These are phyloP conservation scores for Cyberlindnera euphorbiiphila DNA, from an alignment of 805 yeast species.

Conservation along the genomic window DNA sequence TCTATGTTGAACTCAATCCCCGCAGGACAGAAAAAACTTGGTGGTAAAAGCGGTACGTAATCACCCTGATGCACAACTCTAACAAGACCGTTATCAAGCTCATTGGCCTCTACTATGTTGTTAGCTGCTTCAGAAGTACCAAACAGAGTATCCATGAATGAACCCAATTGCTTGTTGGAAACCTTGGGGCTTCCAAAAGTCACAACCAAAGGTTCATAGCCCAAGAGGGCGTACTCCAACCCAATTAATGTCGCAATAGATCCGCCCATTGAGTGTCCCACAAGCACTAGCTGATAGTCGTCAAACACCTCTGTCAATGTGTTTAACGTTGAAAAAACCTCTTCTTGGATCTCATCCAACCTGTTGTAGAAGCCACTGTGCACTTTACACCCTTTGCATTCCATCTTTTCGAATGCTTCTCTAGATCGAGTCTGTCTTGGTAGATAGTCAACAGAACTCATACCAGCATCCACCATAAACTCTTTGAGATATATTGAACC, in stretches of 20 bases:
- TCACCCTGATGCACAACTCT: conserved; percentile 58
- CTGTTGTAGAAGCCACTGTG: conserved; percentile 62
- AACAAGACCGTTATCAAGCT: conserved; percentile 37
- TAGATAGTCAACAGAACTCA: conserved; percentile 25
- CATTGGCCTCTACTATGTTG: conserved; percentile 16
- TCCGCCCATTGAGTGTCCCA: conserved; percentile 79
- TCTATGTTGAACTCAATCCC: conserved; percentile 33
- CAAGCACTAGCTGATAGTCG: conserved; percentile 45
- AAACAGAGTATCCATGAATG: conserved; percentile 51
- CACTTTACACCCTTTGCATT: conserved; percentile 50
- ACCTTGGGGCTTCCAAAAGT: conserved; percentile 69
- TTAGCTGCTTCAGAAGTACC: conserved; percentile 35
- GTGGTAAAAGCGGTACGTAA: conserved; percentile 58
- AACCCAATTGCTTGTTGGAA: conserved; percentile 48
- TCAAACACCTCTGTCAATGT: conserved; percentile 38
- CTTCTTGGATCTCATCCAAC: conserved; percentile 25
- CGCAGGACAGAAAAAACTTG: conserved; percentile 35
- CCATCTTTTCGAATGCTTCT: conserved; percentile 2
- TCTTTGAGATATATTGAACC: conserved; percentile 56
- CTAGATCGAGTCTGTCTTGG: conserved; percentile 19
- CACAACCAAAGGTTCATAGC: conserved; percentile 51
- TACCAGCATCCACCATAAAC: conserved; percentile 55
- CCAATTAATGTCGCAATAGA: conserved; percentile 64
- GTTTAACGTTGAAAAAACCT: conserved; percentile 25
- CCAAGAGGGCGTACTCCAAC: conserved; percentile 54